A percentile compares a stretch with the other conserved stretches of the same genome.
These are phyloP conservation scores for Pestalotiopsis sp. DNA, from an alignment of 2,329 filamentous ascomycete species.

Conservation along the genomic window DNA sequence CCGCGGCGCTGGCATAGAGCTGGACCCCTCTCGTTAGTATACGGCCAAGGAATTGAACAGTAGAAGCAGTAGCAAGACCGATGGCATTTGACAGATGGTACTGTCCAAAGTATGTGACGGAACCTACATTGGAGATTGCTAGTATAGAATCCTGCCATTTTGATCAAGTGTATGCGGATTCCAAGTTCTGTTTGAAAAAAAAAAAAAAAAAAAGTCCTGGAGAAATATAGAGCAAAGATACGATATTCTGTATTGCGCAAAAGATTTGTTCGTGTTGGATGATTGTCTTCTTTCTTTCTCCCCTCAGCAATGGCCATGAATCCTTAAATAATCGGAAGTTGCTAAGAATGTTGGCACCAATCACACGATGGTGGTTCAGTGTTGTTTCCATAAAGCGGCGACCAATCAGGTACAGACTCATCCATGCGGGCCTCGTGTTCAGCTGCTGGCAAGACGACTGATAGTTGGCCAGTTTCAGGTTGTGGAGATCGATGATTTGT, in stretches of 20 bases:
- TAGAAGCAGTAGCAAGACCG: neutral
- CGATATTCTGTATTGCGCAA: neutral
- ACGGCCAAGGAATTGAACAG: neutral
- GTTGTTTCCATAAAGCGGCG: neutral
- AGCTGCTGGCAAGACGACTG: neutral
- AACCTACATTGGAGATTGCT: neutral
- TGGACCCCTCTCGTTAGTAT: neutral
- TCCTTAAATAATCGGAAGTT: neutral
- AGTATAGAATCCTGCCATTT: neutral
- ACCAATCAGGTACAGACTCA: neutral
- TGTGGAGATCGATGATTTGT: neutral
- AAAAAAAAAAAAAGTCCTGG: neutral
- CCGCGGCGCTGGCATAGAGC: neutral
- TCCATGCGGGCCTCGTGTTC: neutral
- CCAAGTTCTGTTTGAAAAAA: neutral
- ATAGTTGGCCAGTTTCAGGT: neutral
- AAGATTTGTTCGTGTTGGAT: neutral
- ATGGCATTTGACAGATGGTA: neutral
- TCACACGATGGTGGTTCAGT: neutral
- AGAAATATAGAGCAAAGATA: neutral
- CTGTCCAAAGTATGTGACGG: neutral
- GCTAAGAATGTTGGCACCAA: neutral
- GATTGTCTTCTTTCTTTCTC: neutral
- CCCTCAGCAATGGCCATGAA: neutral
- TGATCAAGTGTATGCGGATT: neutral